Percentiles rank a stretch among this genome's conserved stretches.
Evolutionary conservation across 352 stramenopile species (phyloP).

Genomic region (Phytophthora europaea): DNA sequence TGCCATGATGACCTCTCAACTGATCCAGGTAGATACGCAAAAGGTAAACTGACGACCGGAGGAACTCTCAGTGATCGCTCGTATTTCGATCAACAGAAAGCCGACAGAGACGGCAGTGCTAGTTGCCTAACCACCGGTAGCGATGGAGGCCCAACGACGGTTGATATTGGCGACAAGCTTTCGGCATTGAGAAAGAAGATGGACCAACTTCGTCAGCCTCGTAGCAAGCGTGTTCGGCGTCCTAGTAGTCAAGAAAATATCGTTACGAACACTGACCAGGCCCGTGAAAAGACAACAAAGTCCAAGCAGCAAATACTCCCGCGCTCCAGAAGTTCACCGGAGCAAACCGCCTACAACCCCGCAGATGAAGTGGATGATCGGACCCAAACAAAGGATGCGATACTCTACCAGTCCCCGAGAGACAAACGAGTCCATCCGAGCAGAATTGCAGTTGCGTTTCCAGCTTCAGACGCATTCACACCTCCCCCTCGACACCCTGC

Average conservation of each 20-base stretch:
- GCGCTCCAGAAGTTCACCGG: constrained; percentile 29
- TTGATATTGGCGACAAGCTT: constrained; percentile 65
- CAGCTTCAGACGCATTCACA: constrained; percentile 8
- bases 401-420: constrained; percentile 1
- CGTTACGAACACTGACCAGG: not conserved
- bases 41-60: constrained; percentile 13
- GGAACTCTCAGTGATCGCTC: constrained; percentile 57
- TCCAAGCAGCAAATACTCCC: not conserved
- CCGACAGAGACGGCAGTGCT: not conserved
- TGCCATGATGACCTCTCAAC: not conserved
- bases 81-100: constrained; percentile 38
- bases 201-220: constrained; percentile 54
- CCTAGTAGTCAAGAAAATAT: constrained; percentile 22
- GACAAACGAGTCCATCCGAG: constrained; percentile 23
- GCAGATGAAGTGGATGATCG: constrained; percentile 15
- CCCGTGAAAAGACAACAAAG: not conserved
- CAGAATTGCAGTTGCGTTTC: not conserved
- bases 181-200: constrained; percentile 71
- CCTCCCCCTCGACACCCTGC: constrained; percentile 17
- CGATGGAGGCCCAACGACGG: constrained; percentile 10
- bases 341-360: constrained; percentile 11
- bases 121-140: constrained; percentile 13
- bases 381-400: constrained; percentile 9
- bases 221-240: constrained; percentile 42
- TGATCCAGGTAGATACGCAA: not conserved